These are phyloP conservation scores for Cytospora schulzeri DNA, from an alignment of 2,329 filamentous ascomycete genomes.

Conservation along the genomic window DNA sequence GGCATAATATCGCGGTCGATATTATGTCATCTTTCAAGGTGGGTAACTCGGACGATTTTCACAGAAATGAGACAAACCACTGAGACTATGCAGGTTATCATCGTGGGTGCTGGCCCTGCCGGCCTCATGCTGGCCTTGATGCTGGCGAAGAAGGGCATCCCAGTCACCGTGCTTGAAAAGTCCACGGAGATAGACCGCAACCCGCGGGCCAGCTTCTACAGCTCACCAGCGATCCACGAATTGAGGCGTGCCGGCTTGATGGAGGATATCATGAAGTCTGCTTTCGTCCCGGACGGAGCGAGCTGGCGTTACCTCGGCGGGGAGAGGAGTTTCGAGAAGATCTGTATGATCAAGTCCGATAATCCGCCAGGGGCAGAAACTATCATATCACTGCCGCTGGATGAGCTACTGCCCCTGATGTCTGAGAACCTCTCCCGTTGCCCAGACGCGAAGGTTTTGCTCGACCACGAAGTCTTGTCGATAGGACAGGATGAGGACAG, in stretches of 20 bases:
- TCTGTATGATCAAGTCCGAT: constrained; percentile 26
- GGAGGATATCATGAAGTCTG: constrained; percentile 32
- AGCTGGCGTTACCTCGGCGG: constrained; percentile 34
- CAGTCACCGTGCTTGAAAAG: constrained; percentile 35
- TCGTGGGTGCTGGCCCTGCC: constrained; percentile 32
- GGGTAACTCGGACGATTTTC: neutral
- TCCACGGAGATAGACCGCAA: constrained; percentile 34
- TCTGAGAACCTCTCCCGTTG: constrained; percentile 40
- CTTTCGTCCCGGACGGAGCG: constrained; percentile 34
- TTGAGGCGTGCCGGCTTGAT: constrained; percentile 36
- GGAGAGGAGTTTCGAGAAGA: constrained; percentile 24
- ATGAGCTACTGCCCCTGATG: constrained; percentile 45
- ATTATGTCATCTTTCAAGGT: constrained; percentile 7
- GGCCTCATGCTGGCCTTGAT: constrained; percentile 32
- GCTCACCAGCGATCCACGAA: constrained; percentile 32
- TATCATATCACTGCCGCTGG: constrained; percentile 48
- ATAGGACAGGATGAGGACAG: constrained; percentile 39
- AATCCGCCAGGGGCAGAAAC: constrained; percentile 28
- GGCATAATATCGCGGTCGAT: neutral
- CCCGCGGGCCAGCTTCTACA: constrained; percentile 38
- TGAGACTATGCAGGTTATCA: constrained; percentile 26
- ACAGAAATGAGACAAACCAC: neutral
- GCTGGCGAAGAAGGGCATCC: constrained; percentile 31
- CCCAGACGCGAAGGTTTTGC: constrained; percentile 40
- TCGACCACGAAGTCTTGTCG: constrained; percentile 42